These are phyloP conservation scores for Colletotrichum tropicicola DNA, from an alignment of 2,329 filamentous ascomycete genomes.

Conservation along the genomic window DNA sequence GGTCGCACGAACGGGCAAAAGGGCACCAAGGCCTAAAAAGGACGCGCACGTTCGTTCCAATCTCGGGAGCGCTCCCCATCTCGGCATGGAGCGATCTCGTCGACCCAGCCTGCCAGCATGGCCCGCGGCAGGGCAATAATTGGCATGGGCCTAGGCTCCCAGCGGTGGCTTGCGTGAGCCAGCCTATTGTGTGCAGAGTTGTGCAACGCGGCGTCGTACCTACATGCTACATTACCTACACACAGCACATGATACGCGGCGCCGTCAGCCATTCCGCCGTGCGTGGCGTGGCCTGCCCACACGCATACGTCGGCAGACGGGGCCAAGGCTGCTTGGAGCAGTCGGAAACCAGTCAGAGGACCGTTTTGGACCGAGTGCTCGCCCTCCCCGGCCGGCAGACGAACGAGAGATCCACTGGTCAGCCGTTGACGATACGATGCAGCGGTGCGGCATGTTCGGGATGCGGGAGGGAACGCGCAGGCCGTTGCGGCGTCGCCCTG, in stretches of 20 bases:
- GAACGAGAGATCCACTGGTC: background rate
- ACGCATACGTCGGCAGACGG: too few relatives aligned
- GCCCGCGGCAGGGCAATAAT: too few relatives aligned
- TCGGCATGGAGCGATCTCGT: constrained; percentile 26
- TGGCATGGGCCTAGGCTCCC: background rate
- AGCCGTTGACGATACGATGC: background rate
- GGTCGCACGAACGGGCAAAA: background rate
- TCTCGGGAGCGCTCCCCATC: constrained; percentile 21
- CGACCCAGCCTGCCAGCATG: background rate
- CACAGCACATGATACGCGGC: background rate
- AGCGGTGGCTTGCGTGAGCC: background rate
- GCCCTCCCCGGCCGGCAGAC: background rate
- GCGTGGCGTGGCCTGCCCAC: background rate
- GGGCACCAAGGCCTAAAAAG: background rate
- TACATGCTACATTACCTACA: background rate
- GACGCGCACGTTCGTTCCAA: constrained; percentile 23
- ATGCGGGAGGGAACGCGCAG: constrained; percentile 7
- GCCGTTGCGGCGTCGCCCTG: background rate
- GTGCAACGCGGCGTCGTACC: background rate
- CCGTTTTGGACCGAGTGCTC: constrained; percentile 8
- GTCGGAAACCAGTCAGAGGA: constrained; percentile 16
- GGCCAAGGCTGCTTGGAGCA: constrained; percentile 13
- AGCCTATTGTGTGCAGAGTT: background rate
- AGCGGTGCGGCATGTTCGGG: constrained; percentile 8
- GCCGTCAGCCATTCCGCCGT: background rate